These are phyloP conservation scores for Leptosphaerulina australis DNA, from an alignment of 2,329 filamentous ascomycete genomes.

Conservation along the genomic window DNA sequence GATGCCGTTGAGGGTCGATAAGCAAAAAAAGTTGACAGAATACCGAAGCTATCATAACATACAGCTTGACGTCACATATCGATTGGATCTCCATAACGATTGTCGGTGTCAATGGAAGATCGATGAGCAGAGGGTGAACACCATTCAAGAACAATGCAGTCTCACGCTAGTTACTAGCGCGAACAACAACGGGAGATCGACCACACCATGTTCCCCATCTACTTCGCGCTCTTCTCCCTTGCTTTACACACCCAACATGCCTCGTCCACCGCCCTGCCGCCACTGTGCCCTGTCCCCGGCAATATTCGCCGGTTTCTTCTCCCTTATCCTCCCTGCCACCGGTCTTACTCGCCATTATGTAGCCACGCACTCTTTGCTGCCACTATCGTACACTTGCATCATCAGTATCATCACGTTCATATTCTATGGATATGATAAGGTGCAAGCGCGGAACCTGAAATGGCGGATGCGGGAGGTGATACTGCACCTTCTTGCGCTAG, in stretches of 20 bases:
- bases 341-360: slow-evolving; percentile 50
- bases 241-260: slow-evolving; percentile 11
- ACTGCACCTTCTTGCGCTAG: slow-evolving; percentile 35
- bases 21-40: too few species aligned
- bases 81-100: too few species aligned
- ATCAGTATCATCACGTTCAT: slow-evolving; percentile 38
- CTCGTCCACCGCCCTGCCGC: slow-evolving; percentile 23
- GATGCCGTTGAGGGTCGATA: too few species aligned
- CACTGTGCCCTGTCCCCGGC: slow-evolving; percentile 35
- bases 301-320: slow-evolving; percentile 30
- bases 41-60: too few species aligned
- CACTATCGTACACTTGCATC: slow-evolving; percentile 24
- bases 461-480: slow-evolving; percentile 44
- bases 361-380: slow-evolving; percentile 22
- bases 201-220: background rate
- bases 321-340: slow-evolving; percentile 62
- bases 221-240: background rate
- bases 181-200: background rate
- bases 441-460: slow-evolving; percentile 39
- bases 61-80: too few species aligned
- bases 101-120: too few species aligned
- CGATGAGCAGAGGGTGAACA: too few species aligned
- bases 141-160: too few species aligned
- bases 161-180: background rate
- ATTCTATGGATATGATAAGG: slow-evolving; percentile 46